Evolutionary conservation across 1,139 yeast species (phyloP), one percentile per base, ranked within the genome.

Genomic region (Blastobotrys persicus): DNA sequence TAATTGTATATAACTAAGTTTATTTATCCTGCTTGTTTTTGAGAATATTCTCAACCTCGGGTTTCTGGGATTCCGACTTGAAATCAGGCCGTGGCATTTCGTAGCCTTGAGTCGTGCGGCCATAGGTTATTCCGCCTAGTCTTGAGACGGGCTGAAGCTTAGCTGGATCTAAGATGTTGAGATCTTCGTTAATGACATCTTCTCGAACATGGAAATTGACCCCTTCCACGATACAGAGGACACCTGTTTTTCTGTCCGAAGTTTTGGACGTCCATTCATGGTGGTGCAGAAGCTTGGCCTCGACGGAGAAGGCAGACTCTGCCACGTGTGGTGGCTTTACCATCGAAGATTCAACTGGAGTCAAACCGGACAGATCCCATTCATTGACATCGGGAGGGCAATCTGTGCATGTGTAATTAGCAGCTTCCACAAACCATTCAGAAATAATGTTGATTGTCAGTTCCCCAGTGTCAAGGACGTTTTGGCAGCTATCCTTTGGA

Each of bases 391-490:
- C 78, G 0, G 60, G 46, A 1, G 85, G 85, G 2, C 81, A 74
- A 55, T 74, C 65, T 20, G 70, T 69, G 14, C 76, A 66, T n/a
- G 78, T 65, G 55, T 64, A 74, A 59, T 81, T 80, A 12, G 85
- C 83, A 14, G 85, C 85, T 49, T 81, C 87, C 26, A 76, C 67
- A 58, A 80, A 78, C 84, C 84, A 81, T 62, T 81, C 87, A 43
- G 81, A 73, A 34, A 81, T 73, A 47, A 81, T 73, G 60, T 76
- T 81, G 58, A 81, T 74, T n/a, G 83, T 78, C 48, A 75, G 70
- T 57, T 81, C 86, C 3, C 67, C 69, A 2, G 81, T 79, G 19
- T 75, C 80, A 34, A 77, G 59, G 26, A 80, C 61, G 56, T 80
- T 81, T 11, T 58, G 58, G 45, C 71, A 67, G 5, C 85, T 72